A percentile compares a stretch with the other conserved stretches of the same genome.
These are phyloP conservation scores for Xylariaceae sp. DNA, from an alignment of 2,329 filamentous ascomycete species.

Conservation along the genomic window DNA sequence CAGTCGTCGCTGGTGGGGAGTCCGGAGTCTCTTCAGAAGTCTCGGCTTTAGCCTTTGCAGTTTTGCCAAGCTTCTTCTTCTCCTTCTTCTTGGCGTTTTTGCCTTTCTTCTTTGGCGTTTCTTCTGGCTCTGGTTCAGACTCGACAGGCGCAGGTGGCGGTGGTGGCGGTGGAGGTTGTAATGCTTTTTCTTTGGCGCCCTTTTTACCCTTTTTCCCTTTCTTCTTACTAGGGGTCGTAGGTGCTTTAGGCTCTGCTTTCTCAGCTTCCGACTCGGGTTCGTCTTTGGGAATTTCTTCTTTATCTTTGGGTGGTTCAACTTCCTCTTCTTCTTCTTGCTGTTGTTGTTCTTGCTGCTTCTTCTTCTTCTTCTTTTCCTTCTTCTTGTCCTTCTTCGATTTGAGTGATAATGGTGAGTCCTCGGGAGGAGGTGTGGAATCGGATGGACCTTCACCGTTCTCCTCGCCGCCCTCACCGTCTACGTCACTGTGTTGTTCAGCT, in stretches of 20 bases:
- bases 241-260: slow-evolving; percentile 3
- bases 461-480: slow-evolving; percentile 14
- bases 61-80: slow-evolving; percentile 7
- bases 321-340: neutral
- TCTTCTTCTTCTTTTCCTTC: slow-evolving; percentile 18
- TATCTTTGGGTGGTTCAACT: neutral
- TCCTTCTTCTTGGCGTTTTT: slow-evolving; percentile 14
- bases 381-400: slow-evolving; percentile 9
- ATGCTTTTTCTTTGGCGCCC: no score
- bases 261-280: slow-evolving; percentile 5
- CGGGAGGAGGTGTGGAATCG: slow-evolving; percentile 5
- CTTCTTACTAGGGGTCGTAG: no score
- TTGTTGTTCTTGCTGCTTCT: slow-evolving; percentile 3
- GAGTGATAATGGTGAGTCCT: slow-evolving; percentile 3
- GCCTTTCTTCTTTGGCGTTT: slow-evolving; percentile 4
- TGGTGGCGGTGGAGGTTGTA: no score
- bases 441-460: slow-evolving; percentile 14
- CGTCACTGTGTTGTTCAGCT: slow-evolving; percentile 16
- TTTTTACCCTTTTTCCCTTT: no score
- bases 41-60: slow-evolving; percentile 6
- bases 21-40: slow-evolving; percentile 5
- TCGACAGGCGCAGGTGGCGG: no score
- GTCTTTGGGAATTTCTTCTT: neutral
- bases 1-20: slow-evolving; percentile 2
- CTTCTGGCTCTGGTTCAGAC: neutral